Conservation (phyloP, 179 eudicot species). For the Heliamphora ciliata region DNA sequence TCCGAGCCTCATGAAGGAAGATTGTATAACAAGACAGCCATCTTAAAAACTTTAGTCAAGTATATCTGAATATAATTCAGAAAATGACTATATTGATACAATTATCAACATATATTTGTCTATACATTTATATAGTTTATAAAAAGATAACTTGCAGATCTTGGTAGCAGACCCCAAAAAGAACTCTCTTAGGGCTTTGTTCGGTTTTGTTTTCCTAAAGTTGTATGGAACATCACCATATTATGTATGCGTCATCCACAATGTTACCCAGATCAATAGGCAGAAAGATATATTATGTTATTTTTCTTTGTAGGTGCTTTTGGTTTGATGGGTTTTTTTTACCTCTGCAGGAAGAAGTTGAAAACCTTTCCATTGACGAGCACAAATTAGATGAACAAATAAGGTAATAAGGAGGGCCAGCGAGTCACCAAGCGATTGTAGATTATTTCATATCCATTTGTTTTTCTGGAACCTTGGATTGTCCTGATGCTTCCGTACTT, state of each 20-base stretch:
- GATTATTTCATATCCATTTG: not conserved
- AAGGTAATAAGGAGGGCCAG: constrained; percentile 36
- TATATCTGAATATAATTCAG: not conserved
- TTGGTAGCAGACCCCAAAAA: not conserved
- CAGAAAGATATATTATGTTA: not conserved
- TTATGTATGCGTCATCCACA: not conserved
- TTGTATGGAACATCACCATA: not conserved
- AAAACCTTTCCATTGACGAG: constrained; percentile 65
- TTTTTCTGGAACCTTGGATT: not conserved
- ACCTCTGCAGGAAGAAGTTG: constrained; percentile 66
- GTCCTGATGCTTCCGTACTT: constrained; percentile 19
- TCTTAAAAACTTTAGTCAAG: not conserved
- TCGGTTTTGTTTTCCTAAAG: not conserved
- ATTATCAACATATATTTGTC: too few relatives aligned
- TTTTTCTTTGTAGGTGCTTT: not conserved
- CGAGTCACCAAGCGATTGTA: too few relatives aligned
- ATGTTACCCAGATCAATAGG: not conserved
- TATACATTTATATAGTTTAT: not conserved
- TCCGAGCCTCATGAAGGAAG: not conserved
- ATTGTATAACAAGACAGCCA: not conserved
- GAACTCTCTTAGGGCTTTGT: not conserved
- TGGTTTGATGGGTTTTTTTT: constrained; percentile 5
- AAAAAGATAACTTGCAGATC: not conserved
- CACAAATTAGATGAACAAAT: constrained; percentile 69
- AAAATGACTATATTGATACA: not conserved